A percentile compares a stretch with the other conserved stretches of the same genome.
These are phyloP conservation scores for Hyphodiscus sp. DNA, from an alignment of 2,329 filamentous ascomycete species.

Conservation along the genomic window DNA sequence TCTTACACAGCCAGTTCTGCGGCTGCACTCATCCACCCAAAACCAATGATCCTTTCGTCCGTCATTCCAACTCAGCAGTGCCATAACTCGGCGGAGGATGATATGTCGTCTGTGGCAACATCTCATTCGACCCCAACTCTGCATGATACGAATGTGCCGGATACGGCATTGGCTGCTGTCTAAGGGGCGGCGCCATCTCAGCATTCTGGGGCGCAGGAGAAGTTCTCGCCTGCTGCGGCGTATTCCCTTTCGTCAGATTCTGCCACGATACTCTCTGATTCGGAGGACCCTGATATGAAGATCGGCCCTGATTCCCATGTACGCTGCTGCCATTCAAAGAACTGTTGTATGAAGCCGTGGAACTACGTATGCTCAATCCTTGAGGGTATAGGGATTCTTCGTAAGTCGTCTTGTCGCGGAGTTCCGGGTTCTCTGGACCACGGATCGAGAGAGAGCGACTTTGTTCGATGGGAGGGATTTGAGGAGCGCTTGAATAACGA, in stretches of 20 bases:
- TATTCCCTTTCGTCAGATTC: neutral
- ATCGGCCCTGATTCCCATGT: neutral
- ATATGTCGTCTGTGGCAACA: neutral
- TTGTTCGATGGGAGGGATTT: neutral
- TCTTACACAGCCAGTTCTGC: neutral
- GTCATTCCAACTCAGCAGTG: neutral
- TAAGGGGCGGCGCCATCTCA: neutral
- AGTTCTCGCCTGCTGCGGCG: neutral
- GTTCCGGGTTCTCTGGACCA: neutral
- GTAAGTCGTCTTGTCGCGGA: neutral
- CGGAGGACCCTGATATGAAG: neutral
- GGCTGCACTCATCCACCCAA: neutral
- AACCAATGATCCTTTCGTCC: neutral
- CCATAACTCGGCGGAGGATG: neutral
- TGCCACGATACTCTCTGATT: neutral
- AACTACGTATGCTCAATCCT: conserved; percentile 7
- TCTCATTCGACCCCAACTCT: neutral
- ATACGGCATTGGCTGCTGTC: neutral
- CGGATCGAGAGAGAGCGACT: neutral
- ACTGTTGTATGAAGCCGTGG: neutral
- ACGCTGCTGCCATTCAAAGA: neutral
- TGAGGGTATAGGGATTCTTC: conserved; percentile 7
- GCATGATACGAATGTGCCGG: neutral
- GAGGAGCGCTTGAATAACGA: neutral
- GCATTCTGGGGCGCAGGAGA: neutral